phyloP scores from a whole-genome alignment of 257 asterid species.

The Plantago elongata region DNA sequence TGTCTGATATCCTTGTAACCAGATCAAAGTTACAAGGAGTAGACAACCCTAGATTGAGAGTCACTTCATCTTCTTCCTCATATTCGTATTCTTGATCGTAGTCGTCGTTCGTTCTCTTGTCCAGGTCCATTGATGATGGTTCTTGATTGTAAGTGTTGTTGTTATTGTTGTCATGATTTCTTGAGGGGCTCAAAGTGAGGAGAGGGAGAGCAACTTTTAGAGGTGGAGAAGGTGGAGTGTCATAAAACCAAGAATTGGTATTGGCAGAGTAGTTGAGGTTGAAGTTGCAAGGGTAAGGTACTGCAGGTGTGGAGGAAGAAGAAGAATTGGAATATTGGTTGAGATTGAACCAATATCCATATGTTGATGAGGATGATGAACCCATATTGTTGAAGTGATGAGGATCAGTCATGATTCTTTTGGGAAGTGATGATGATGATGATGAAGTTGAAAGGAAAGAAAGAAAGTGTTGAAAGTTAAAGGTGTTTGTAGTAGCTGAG shows the following conservation, averaged over 20 bases:
- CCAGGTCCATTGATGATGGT: slow-evolving; percentile 1
- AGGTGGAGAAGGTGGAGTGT: slow-evolving; percentile 1
- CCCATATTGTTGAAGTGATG: slow-evolving; percentile 1
- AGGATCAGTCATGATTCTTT: neutral
- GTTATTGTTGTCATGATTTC: neutral
- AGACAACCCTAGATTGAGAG: neutral
- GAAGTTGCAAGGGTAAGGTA: too few species aligned
- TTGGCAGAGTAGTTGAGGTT: slow-evolving; percentile 2
- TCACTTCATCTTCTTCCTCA: neutral
- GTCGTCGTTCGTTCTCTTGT: neutral
- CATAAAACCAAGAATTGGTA: slow-evolving; percentile 3
- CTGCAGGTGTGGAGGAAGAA: neutral
- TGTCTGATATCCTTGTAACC: neutral
- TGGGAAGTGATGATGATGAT: neutral
- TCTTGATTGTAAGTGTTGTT: neutral
- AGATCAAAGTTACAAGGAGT: neutral
- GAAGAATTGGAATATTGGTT: neutral
- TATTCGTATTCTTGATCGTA: neutral
- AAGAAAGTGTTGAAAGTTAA: neutral
- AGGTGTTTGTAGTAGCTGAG: too few species aligned
- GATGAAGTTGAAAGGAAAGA: neutral
- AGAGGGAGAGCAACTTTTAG: neutral
- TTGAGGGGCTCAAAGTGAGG: neutral
- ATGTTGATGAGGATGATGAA: neutral
- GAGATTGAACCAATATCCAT: slow-evolving; percentile 3